A percentile compares a stretch with the other conserved stretches of the same genome.
Conservation (phyloP, 2,329 filamentous ascomycete genomes). For the Keithomyces neogunnii region DNA sequence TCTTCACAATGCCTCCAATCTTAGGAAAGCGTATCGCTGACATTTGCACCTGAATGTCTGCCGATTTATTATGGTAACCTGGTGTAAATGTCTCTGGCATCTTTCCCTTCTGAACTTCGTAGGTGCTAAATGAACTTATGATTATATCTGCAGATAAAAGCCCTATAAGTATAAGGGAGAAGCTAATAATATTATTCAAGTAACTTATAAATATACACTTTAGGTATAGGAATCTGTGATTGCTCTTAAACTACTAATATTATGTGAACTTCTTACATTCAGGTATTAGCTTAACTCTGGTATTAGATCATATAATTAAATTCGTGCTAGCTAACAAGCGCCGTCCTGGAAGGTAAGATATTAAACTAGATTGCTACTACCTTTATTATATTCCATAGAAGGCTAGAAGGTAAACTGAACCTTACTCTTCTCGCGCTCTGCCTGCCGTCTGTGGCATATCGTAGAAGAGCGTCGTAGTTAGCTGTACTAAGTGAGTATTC, state of each 20-base stretch:
- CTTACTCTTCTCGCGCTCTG: background rate
- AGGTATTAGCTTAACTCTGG: background rate
- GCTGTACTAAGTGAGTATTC: background rate
- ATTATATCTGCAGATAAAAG: slow-evolving; percentile 19
- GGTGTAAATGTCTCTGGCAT: slow-evolving; percentile 8
- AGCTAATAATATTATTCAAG: slow-evolving; percentile 14
- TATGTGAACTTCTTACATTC: background rate
- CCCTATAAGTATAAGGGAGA: slow-evolving; percentile 21
- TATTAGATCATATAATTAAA: background rate
- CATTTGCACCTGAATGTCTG: slow-evolving; percentile 8
- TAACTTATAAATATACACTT: slow-evolving; percentile 16
- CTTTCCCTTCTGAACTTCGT: slow-evolving; percentile 11
- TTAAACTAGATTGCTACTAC: background rate
- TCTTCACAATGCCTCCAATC: slow-evolving; percentile 11
- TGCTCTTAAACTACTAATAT: background rate
- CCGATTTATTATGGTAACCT: slow-evolving; percentile 4
- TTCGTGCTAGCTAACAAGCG: background rate
- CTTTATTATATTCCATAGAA: background rate
- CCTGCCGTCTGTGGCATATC: background rate
- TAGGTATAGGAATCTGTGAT: slow-evolving; percentile 13
- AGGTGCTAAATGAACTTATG: slow-evolving; percentile 16
- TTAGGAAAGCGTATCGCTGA: slow-evolving; percentile 13
- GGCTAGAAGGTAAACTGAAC: background rate
- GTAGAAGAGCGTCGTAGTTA: background rate
- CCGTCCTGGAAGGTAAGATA: background rate